phyloP scores from a whole-genome alignment of 805 yeast species.

The Candida glaebosa region DNA sequence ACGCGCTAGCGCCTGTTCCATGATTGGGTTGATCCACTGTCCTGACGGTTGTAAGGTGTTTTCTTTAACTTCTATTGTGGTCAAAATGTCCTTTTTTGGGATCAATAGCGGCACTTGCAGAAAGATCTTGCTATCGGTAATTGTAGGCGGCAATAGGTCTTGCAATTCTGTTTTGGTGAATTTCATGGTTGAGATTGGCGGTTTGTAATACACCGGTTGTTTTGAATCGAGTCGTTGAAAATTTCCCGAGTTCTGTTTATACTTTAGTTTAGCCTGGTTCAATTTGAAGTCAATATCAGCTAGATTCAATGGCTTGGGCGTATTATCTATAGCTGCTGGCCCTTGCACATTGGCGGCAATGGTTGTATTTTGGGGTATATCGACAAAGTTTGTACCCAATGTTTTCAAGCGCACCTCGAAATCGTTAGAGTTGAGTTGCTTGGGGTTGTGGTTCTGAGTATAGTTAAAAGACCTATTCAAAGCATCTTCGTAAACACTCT shows the following conservation, averaged over 20 bases:
- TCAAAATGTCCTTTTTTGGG: not conserved
- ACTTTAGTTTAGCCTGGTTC: conserved; percentile 2
- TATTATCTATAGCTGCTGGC: not conserved
- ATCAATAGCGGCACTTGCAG: conserved; percentile 12
- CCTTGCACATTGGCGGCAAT: not conserved
- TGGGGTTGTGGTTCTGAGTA: not conserved
- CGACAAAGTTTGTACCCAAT: conserved; percentile 5
- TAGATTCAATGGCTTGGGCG: not conserved
- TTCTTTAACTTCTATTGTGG: conserved; percentile 11
- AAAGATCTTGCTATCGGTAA: conserved; percentile 1
- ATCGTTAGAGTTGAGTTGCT: conserved; percentile 1
- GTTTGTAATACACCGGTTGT: conserved; percentile 28
- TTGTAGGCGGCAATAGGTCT: conserved; percentile 22
- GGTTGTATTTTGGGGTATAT: not conserved
- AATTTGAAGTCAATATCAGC: conserved; percentile 2
- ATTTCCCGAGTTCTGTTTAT: not conserved
- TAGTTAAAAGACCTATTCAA: conserved; percentile 4
- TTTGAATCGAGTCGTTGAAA: conserved; percentile 6
- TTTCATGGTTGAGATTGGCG: conserved; percentile 24
- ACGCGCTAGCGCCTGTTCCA: conserved; percentile 41
- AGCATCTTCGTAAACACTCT: conserved; percentile 6
- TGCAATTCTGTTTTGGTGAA: conserved; percentile 25
- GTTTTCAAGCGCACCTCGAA: conserved; percentile 5
- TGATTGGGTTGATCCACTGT: conserved; percentile 41
- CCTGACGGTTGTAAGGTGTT: conserved; percentile 17